A percentile compares a stretch with the other conserved stretches of the same genome.
Conservation (phyloP, 2,329 filamentous ascomycete species). For the Byssothecium circinans region DNA sequence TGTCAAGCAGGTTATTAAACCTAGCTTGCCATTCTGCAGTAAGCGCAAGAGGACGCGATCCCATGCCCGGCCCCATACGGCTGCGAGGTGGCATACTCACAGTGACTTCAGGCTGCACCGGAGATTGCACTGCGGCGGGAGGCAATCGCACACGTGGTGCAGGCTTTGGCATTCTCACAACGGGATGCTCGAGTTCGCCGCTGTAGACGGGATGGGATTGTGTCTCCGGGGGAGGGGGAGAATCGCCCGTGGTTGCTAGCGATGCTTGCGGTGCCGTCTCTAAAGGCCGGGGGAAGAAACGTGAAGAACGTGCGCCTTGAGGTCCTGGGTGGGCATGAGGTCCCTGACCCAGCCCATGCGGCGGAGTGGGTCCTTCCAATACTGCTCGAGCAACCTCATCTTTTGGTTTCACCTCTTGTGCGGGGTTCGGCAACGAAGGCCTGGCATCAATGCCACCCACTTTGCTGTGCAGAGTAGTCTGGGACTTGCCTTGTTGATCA, state of each 20-base stretch:
- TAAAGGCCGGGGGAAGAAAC: conserved; percentile 41
- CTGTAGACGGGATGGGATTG: conserved; percentile 72
- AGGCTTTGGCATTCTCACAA: conserved; percentile 69
- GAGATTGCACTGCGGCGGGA: conserved; percentile 52
- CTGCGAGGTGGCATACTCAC: conserved; percentile 44
- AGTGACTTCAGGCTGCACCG: conserved; percentile 40
- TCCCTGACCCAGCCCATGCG: conserved; percentile 23
- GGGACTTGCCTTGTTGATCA: conserved; percentile 32
- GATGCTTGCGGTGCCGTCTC: conserved; percentile 26
- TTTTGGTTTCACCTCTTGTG: conserved; percentile 25
- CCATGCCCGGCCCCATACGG: conserved; percentile 27
- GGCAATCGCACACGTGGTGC: conserved; percentile 81
- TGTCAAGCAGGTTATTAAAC: conserved; percentile 76
- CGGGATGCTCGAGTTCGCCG: conserved; percentile 65
- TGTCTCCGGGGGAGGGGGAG: conserved; percentile 67
- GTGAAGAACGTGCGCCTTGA: conserved; percentile 35
- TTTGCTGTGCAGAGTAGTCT: conserved; percentile 32
- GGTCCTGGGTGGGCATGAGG: conserved; percentile 27
- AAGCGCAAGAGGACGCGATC: conserved; percentile 45
- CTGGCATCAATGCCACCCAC: conserved; percentile 24
- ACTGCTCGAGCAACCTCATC: conserved; percentile 29
- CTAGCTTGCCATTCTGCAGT: conserved; percentile 73
- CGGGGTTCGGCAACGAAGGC: conserved; percentile 8
- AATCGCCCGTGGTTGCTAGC: conserved; percentile 25
- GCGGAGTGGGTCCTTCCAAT: conserved; percentile 26